Base-by-base conservation (phyloP, 2,329 filamentous ascomycete genomes). In the Cladosporium sphaerospermum region DNA sequence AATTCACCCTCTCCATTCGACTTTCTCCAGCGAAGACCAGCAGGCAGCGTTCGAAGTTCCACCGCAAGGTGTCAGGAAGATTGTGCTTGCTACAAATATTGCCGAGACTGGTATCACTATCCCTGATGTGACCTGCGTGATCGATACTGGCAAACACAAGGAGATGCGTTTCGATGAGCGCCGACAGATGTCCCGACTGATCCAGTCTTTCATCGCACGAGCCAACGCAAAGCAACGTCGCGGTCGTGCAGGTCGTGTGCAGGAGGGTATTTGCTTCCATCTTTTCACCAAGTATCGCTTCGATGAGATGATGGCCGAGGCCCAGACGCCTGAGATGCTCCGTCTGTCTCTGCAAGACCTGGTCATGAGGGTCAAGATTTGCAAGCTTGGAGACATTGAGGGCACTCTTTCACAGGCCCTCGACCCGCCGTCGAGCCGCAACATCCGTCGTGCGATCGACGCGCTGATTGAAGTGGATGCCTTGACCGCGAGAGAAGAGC, bases 31-130 rank as follows among this genome's bases (percentile, higher is more conserved):
- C 44, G 92, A 97, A 63, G 93, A 99, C 56, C 93, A 99, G 67
- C 92, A 99, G 70, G 85, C 87, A 33, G 93, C 93, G 0, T 99
- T 99, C 67, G 75, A 89, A 5, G 73, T 96, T 0, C 93, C 93
- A 5, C 89, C 91, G 1, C 78, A 78, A 3, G 92, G 92, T 0
- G 78, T 84, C 53, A 82, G 91, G 57, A 99, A 99, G 73, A 93
- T 99, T 58, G 92, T 99, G 2, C 79, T 99, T 52, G 91, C 93
- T 1, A 99, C 93, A 11, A 99, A 99, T 66, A 99, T 99, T 68
- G 93, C 93, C 4, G 93, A 99, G 69, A 99, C 93, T 0, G 93
- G 93, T 74, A 96, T 99, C 65, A 99, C 93, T 0, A 99, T 99
- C 59, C 93, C 93, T 1, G 93, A 99, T 67, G 89, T 99, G 31